Percentiles rank a stretch among this genome's conserved stretches.
Conservation (phyloP, 1,284 basidiomycete genomes). For the Trichosporon inkin region DNA sequence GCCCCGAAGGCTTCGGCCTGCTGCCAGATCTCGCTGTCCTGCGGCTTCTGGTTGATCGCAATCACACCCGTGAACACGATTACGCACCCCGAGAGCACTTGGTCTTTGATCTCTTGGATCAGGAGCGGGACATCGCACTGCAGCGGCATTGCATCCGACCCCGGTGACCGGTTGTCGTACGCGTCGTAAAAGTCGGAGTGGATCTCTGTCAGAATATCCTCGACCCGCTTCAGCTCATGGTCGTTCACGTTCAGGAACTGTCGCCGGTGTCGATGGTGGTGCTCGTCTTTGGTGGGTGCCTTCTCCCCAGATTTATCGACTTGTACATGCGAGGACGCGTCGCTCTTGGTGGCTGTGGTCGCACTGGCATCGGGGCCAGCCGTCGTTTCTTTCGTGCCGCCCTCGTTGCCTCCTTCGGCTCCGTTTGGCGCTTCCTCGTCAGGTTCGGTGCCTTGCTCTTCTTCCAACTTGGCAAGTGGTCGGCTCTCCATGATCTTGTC, state of each 20-base stretch:
- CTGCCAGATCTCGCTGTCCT: conserved; percentile 75
- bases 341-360: neutral
- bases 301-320: neutral
- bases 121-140: conserved; percentile 21
- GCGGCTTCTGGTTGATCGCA: conserved; percentile 72
- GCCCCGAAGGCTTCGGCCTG: conserved; percentile 86
- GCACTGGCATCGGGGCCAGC: neutral
- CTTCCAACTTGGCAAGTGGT: conserved; percentile 82
- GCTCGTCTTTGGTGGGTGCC: neutral
- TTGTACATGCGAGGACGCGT: neutral
- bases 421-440: conserved; percentile 16
- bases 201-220: conserved; percentile 68
- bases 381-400: neutral
- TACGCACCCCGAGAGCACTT: conserved; percentile 69
- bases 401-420: conserved; percentile 9
- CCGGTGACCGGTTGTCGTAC: conserved; percentile 22
- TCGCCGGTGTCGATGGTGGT: conserved; percentile 25
- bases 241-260: conserved; percentile 82
- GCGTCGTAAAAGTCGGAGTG: conserved; percentile 68
- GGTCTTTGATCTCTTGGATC: conserved; percentile 73
- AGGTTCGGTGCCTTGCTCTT: conserved; percentile 57
- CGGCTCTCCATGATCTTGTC: conserved; percentile 80
- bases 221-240: conserved; percentile 15
- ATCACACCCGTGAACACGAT: conserved; percentile 92
- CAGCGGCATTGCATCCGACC: conserved; percentile 21